These are phyloP conservation scores for Zasmidium angulare DNA, from an alignment of 2,329 filamentous ascomycete genomes.

Conservation along the genomic window DNA sequence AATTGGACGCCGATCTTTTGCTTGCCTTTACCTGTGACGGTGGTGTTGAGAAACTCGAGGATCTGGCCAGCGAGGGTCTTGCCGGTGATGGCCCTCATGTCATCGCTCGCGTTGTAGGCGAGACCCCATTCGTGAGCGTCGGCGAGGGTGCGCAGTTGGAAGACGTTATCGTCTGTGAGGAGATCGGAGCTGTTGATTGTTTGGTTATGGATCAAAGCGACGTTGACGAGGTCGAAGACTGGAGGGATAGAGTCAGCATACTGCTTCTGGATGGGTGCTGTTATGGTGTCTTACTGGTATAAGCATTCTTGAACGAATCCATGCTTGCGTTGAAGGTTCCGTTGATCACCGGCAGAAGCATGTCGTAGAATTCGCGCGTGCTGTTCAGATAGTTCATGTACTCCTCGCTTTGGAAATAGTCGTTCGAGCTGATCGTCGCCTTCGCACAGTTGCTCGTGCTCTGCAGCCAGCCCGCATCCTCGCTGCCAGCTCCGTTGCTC, in stretches of 20 bases:
- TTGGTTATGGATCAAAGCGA: constrained; percentile 62
- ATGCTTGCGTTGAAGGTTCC: constrained; percentile 48
- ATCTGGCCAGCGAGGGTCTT: constrained; percentile 51
- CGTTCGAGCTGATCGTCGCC: constrained; percentile 58
- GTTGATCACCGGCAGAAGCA: constrained; percentile 54
- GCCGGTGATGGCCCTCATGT: constrained; percentile 47
- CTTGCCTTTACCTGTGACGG: constrained; percentile 39
- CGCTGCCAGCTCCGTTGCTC: constrained; percentile 61
- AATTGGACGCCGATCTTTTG: constrained; percentile 56
- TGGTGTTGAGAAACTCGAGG: constrained; percentile 45
- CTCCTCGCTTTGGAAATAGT: constrained; percentile 54
- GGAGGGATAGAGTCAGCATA: background rate
- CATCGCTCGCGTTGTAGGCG: constrained; percentile 68
- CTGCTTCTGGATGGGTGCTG: background rate
- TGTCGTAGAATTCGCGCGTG: constrained; percentile 56
- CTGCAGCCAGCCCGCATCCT: constrained; percentile 60
- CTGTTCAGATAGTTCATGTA: constrained; percentile 50
- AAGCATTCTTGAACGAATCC: constrained; percentile 62
- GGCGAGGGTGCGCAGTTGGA: constrained; percentile 70
- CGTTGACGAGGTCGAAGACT: constrained; percentile 64
- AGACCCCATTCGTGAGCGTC: constrained; percentile 79
- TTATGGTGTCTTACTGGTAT: constrained; percentile 57
- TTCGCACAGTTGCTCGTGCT: constrained; percentile 56
- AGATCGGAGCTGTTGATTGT: constrained; percentile 58
- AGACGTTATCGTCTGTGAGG: constrained; percentile 59